A percentile compares a stretch with the other conserved stretches of the same genome.
These are phyloP conservation scores for Thinopyrum elongatum DNA, from an alignment of 176 grass and related monocot species.

Conservation along the genomic window DNA sequence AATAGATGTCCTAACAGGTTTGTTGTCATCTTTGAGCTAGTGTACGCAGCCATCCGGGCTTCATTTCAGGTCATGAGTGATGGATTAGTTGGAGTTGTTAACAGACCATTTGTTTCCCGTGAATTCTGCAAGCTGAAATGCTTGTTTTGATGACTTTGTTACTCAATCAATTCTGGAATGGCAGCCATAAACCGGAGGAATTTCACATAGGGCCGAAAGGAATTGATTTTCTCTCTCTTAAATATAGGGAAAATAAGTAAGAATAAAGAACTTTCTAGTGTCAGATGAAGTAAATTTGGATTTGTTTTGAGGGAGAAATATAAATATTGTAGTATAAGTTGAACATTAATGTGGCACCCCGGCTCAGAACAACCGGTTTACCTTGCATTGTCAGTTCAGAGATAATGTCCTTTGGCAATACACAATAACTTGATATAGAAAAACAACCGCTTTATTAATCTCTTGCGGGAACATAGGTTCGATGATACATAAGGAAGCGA, in stretches of 20 bases:
- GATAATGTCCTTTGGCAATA: too few relatives aligned
- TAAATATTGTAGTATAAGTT: background rate
- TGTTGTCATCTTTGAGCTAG: constrained; percentile 46
- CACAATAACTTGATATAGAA: too few relatives aligned
- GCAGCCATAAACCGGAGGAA: background rate
- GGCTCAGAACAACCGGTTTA: too few relatives aligned
- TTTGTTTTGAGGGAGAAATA: background rate
- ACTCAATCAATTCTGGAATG: constrained; percentile 40
- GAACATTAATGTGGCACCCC: background rate
- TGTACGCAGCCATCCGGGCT: constrained; percentile 48
- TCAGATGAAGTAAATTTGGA: background rate
- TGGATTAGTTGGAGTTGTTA: constrained; percentile 47
- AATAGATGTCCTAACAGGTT: background rate
- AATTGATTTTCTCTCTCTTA: too few relatives aligned
- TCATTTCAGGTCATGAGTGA: constrained; percentile 32
- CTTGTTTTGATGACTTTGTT: constrained; percentile 32
- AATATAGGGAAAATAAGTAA: background rate
- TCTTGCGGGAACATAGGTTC: too few relatives aligned
- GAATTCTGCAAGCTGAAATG: constrained; percentile 60
- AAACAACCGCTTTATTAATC: too few relatives aligned
- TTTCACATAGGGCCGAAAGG: background rate
- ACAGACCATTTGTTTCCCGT: constrained; percentile 65
- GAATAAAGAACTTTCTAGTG: background rate
- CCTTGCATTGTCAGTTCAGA: too few relatives aligned
- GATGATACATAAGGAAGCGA: too few relatives aligned